Base-by-base conservation (phyloP, 1,284 basidiomycete genomes). In the Papiliotrema laurentii region DNA sequence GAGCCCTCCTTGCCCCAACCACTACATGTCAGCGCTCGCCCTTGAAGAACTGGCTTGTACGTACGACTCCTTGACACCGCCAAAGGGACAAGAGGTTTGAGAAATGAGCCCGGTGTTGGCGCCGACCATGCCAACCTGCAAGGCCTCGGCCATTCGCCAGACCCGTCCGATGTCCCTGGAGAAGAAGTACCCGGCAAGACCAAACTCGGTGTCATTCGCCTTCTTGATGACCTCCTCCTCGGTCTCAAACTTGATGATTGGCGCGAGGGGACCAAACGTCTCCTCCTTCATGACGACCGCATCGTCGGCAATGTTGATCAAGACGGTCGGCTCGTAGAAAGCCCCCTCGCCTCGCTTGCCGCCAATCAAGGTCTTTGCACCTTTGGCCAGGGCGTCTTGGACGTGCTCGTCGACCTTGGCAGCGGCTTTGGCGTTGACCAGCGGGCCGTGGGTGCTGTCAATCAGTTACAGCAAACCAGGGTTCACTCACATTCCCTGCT, bases 161-260 rank as follows among this genome's bases (percentile, higher is more conserved):
- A 89, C 84, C 25, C 92, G 77, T 0, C 85, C 84, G 2, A 94
- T 77, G 69, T 97, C 91, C 49, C 86, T 77, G 38, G 89, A 89
- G 76, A 81, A 96, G 76, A 94, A 90, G 72, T 93, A 93, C 13
- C 87, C 89, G 6, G 92, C 91, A 14, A 97, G 79, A 0, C 93
- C 94, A 27, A 88, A 82, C 26, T 87, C 81, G 0, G 84, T 80
- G 58, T 83, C 76, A 71, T 97, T 97, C 28, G 91, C 91, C 45
- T 86, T 74, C 56, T 79, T 78, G 47, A 97, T 76, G 1, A 92
- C 91, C 68, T 97, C 87, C 37, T 92, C 88, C 73, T 97, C 93
- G 0, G 86, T 88, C 66, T 89, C 83, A 67, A 97, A 97, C 64
- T 84, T 85, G 69, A 73, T 75, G 10, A 78, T 55, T 21, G 72